These are phyloP conservation scores for Suillus plorans DNA, from an alignment of 768 basidiomycete species.

Conservation along the genomic window DNA sequence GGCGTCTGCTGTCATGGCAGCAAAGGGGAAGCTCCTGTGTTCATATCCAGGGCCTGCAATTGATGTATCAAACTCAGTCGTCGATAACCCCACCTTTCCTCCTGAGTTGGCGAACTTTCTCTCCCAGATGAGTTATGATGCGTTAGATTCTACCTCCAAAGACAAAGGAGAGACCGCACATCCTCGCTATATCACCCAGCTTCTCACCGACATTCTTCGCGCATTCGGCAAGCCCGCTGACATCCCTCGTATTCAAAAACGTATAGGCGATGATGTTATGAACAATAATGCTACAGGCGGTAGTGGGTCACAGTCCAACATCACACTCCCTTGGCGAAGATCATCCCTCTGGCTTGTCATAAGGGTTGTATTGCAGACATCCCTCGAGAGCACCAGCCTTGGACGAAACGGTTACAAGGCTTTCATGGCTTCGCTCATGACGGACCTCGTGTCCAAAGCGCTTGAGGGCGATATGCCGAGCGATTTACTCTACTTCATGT, in stretches of 20 bases:
- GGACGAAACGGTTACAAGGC: constrained; percentile 38
- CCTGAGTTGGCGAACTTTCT: constrained; percentile 21
- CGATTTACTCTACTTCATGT: constrained; percentile 30
- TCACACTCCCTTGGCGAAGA: constrained; percentile 42
- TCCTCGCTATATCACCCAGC: constrained; percentile 24
- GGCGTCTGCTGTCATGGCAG: constrained; percentile 12
- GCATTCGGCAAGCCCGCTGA: constrained; percentile 12
- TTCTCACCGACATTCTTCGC: constrained; percentile 23
- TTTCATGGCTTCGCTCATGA: constrained; percentile 45
- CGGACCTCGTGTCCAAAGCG: constrained; percentile 23
- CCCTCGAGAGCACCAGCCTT: constrained; percentile 16
- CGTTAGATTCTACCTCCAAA: background rate
- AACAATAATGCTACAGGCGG: too few relatives aligned
- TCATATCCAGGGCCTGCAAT: constrained; percentile 23
- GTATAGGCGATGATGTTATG: constrained; percentile 20
- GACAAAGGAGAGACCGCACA: constrained; percentile 4
- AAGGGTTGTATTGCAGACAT: constrained; percentile 41
- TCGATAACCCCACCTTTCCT: constrained; percentile 16
- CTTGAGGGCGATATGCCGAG: constrained; percentile 14
- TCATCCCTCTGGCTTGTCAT: constrained; percentile 51
- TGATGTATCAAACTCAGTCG: constrained; percentile 9
- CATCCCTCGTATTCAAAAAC: constrained; percentile 23
- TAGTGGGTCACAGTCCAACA: constrained; percentile 15
- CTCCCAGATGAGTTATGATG: constrained; percentile 11
- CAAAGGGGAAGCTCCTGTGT: constrained; percentile 23